These are phyloP conservation scores for Psilocybe cyanescens DNA, from an alignment of 768 basidiomycete species.

Conservation along the genomic window DNA sequence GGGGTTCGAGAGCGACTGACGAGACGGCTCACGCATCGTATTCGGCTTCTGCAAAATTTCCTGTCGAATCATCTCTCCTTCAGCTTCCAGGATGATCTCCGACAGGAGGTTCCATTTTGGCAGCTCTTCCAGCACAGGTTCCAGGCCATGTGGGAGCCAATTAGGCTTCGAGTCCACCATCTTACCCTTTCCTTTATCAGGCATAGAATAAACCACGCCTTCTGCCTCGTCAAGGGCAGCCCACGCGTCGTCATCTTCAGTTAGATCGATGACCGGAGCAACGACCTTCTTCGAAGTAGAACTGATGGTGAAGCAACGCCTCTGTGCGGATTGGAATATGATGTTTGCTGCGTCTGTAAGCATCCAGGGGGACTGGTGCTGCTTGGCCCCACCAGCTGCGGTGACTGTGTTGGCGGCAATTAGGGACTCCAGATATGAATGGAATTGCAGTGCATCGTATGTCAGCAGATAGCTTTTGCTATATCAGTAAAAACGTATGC, in stretches of 20 bases:
- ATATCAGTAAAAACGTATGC: not conserved
- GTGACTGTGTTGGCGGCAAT: constrained; percentile 58
- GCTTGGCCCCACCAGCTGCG: constrained; percentile 53
- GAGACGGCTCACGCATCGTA: constrained; percentile 22
- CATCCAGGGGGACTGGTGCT: constrained; percentile 87
- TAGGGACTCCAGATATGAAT: constrained; percentile 89
- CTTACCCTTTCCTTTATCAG: constrained; percentile 21
- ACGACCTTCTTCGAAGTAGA: constrained; percentile 21
- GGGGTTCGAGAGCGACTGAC: not conserved
- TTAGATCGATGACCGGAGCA: constrained; percentile 41
- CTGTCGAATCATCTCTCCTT: constrained; percentile 77
- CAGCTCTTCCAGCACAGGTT: constrained; percentile 89
- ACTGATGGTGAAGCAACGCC: constrained; percentile 72
- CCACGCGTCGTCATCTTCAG: constrained; percentile 78
- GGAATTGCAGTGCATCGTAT: constrained; percentile 90
- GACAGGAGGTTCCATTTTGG: constrained; percentile 92
- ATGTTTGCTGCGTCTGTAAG: constrained; percentile 89
- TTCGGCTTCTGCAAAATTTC: constrained; percentile 40
- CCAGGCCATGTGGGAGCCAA: constrained; percentile 80
- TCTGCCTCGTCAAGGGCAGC: constrained; percentile 69
- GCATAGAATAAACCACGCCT: constrained; percentile 24
- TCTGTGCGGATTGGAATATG: constrained; percentile 81
- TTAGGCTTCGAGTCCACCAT: constrained; percentile 37
- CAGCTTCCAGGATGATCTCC: constrained; percentile 89
- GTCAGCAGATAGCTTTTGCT: constrained; percentile 75